Base-by-base conservation (phyloP, 2,329 filamentous ascomycete genomes). In the Fusarium protoensiforme region DNA sequence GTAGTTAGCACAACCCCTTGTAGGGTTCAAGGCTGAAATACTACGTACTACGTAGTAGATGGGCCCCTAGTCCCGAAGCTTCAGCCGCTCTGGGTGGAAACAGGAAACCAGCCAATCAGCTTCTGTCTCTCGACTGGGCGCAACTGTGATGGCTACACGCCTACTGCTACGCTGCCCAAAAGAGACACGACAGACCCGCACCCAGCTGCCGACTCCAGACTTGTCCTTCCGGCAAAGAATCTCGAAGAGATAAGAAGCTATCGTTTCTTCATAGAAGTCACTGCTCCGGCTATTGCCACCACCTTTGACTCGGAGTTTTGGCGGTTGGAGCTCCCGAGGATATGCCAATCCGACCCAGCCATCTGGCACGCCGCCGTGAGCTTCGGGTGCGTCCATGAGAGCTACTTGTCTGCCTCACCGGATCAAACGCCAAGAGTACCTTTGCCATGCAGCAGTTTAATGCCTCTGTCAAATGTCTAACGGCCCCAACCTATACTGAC, bases 181-280 rank as follows among this genome's bases (percentile, higher is more conserved):
- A 48, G 8, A 48, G 14, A 27, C 22, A 18, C 9, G 4, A 6
- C 9, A 41, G 20, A 22, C n/a, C 7, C 51, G 11, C 51, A 31
- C 22, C 22, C 22, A 41, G 4, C 29, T 7, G 13, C n/a, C 33
- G 31, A 35, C n/a, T 51, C 60, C 7, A 63, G 39, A 51, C 35
- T 63, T 22, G 46, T 63, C 20, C 29, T 63, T 8, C 60, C 46
- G 4, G 35, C 35, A 5, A 63, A 56, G 36, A 63, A n/a, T 27
- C 48, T 20, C 14, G n/a, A 43, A 35, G 68, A 66, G 43, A 38
- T 66, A 13, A 35, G 64, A 7, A 66, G 57, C 20, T 66, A 66
- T 31, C 46, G 43, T 7, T 66, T 41, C 24, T 66, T 66, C 29
- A 22, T 56, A 1, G 46, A 66, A 6, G 57, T 62, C 29, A 66